Evolutionary conservation across 345 rosid genomes (phyloP).

Genomic region (Stellera chamaejasme): DNA sequence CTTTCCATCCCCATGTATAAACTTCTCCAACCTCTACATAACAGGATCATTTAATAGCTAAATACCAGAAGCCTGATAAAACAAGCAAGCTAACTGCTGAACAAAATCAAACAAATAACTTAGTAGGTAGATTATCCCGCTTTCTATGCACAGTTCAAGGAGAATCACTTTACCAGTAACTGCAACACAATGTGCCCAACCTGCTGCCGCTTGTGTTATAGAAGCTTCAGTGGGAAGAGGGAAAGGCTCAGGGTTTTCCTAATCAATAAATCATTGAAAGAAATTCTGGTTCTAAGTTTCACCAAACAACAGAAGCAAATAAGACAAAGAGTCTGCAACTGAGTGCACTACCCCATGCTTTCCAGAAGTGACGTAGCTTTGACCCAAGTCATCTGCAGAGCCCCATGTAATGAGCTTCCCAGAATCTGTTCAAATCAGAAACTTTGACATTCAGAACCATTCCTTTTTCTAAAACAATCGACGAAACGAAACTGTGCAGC

Average conservation of each 20-base stretch:
- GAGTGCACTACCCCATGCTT: conserved; percentile 72
- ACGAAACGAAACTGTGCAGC: neutral
- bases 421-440: conserved; percentile 37
- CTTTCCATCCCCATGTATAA: conserved; percentile 99
- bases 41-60: neutral
- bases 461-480: neutral
- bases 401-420: conserved; percentile 99
- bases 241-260: conserved; percentile 96
- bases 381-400: conserved; percentile 95
- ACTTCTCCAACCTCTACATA: conserved; percentile 62
- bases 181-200: conserved; percentile 98
- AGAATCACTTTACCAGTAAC: conserved; percentile 49
- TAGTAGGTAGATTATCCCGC: too few species aligned
- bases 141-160: neutral
- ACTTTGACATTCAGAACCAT: neutral
- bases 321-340: conserved; percentile 1
- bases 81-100: neutral
- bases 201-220: conserved; percentile 70
- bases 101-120: neutral
- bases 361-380: conserved; percentile 95
- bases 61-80: neutral
- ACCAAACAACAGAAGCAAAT: neutral
- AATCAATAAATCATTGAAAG: conserved; percentile 10
- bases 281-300: conserved; percentile 6
- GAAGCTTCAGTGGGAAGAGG: conserved; percentile 79